phyloP scores from a whole-genome alignment of 2,329 filamentous ascomycete genomes.

The Paramyrothecium sp. region DNA sequence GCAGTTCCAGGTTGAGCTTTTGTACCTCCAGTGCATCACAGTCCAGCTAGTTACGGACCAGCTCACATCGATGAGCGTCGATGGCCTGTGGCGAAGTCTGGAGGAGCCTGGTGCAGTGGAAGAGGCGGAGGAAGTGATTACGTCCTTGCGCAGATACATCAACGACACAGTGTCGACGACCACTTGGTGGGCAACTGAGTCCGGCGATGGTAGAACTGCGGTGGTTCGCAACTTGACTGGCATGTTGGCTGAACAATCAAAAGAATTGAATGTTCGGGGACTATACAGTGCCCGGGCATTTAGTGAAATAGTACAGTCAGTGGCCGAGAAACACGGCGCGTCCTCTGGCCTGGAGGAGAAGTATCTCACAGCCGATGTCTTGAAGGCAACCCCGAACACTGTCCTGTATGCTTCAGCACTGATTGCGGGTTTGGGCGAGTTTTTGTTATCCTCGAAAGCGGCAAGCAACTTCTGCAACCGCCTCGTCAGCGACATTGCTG shows the following conservation, averaged over 20 bases:
- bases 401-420: slow-evolving; percentile 49
- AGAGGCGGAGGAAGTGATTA: slow-evolving; percentile 43
- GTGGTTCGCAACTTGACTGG: slow-evolving; percentile 41
- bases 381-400: slow-evolving; percentile 46
- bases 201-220: slow-evolving; percentile 28
- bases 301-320: slow-evolving; percentile 44
- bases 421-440: slow-evolving; percentile 50
- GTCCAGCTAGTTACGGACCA: slow-evolving; percentile 54
- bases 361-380: slow-evolving; percentile 41
- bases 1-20: slow-evolving; percentile 44
- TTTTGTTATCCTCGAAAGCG: slow-evolving; percentile 44
- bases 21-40: slow-evolving; percentile 51
- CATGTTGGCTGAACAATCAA: slow-evolving; percentile 42
- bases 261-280: slow-evolving; percentile 37
- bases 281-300: slow-evolving; percentile 55
- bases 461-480: slow-evolving; percentile 57
- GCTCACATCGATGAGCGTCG: slow-evolving; percentile 39
- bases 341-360: slow-evolving; percentile 44
- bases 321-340: slow-evolving; percentile 47
- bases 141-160: slow-evolving; percentile 37
- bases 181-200: slow-evolving; percentile 35
- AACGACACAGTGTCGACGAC: slow-evolving; percentile 28
- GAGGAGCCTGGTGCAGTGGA: slow-evolving; percentile 29
- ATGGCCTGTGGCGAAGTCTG: slow-evolving; percentile 46
- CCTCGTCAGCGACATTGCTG: slow-evolving; percentile 59